Evolutionary conservation across 2,329 filamentous ascomycete genomes (phyloP), one percentile per base, ranked within the genome.

Genomic region (Neospermospora avenae): DNA sequence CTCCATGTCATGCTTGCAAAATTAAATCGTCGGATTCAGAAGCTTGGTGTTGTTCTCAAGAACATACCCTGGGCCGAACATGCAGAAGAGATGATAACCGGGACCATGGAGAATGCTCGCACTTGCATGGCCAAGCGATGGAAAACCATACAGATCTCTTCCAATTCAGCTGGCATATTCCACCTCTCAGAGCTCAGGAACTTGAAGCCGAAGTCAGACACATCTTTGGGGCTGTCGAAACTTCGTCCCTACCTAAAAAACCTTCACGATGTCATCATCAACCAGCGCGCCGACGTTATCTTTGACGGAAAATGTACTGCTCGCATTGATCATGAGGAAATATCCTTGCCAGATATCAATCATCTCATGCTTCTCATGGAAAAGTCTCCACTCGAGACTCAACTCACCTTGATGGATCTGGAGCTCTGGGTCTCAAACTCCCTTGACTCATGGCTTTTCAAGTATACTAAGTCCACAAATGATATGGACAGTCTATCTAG

Each of bases 121-220:
- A 0, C 18, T 55, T 2, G 22, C 57, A 0, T 18, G 70, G 1
- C 34, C 63, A 0, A 68, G 67, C 4, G 72, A 76, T 13, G 60
- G 60, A 49, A 11, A n/a, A 55, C 20, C 24, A 20, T 62, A 14
- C 60, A 57, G 48, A 57, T 91, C 8, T 75, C 75, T 65, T 90
- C 86, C 63, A 90, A 86, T 59, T 85, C 83, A 59, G 81, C 82
- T 64, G 90, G 88, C 76, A 89, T 86, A 67, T 89, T 84, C 16
- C 84, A 57, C 7, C 35, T 55, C 8, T 58, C 63, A 4, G 62
- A 62, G 31, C 53, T 62, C 10, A 49, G 51, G 41, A 59, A 59
- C 10, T 57, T 62, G 11, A 57, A 54, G 54, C 56, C 60, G 18
- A 57, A 57, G 7, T 45, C 11, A 8, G 4, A 24, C 42, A 64